Conservation (phyloP, 495 filamentous ascomycete species). For the Penicillium verhagenii region DNA sequence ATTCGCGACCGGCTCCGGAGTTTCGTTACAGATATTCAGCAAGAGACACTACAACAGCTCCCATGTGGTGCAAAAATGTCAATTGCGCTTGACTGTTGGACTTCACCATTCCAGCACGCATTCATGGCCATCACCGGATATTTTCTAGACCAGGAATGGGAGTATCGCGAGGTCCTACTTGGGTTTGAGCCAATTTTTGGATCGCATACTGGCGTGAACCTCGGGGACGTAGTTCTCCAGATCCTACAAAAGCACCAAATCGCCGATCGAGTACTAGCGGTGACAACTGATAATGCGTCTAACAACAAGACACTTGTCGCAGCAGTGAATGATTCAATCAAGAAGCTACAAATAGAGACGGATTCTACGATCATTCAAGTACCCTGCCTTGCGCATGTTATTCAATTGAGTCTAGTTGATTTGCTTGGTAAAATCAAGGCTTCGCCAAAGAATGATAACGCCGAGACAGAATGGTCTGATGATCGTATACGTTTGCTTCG, state of each 20-base stretch:
- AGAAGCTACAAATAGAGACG: neutral
- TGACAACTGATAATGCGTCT: conserved; percentile 22
- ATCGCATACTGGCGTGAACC: conserved; percentile 6
- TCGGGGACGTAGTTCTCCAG: conserved; percentile 12
- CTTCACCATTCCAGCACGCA: conserved; percentile 6
- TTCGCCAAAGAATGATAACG: conserved; percentile 8
- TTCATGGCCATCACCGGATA: conserved; percentile 27
- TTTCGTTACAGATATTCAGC: conserved; percentile 1
- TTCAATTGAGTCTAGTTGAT: conserved; percentile 19
- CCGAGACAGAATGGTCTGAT: conserved; percentile 14
- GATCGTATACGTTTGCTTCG: neutral
- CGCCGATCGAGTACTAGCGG: conserved; percentile 6
- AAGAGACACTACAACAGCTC: conserved; percentile 5
- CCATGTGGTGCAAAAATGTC: conserved; percentile 8
- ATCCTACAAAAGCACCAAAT: conserved; percentile 13
- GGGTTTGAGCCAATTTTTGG: conserved; percentile 18
- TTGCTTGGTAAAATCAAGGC: conserved; percentile 18
- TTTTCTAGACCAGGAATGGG: conserved; percentile 18
- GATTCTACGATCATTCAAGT: neutral
- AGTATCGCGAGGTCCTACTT: conserved; percentile 21
- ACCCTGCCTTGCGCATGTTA: conserved; percentile 17
- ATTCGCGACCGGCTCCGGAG: neutral
- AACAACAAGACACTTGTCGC: conserved; percentile 20
- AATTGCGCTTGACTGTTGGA: conserved; percentile 19
- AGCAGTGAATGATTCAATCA: neutral